Percentiles rank a stretch among this genome's conserved stretches.
Conservation (phyloP, 306 rosid species). For the Medicago ruthenica region DNA sequence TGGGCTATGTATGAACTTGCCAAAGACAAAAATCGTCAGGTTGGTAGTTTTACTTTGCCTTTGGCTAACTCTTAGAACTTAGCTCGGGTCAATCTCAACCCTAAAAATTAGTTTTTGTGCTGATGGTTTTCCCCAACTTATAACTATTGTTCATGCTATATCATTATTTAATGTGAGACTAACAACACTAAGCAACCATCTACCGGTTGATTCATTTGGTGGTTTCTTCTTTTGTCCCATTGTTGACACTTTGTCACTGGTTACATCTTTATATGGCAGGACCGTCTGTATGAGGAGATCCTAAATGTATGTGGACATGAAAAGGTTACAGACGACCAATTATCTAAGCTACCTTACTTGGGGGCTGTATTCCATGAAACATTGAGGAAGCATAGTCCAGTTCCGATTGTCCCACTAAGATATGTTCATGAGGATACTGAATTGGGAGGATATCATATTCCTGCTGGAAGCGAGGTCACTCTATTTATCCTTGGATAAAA, state of each 20-base stretch:
- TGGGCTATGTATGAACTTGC: constrained; percentile 95
- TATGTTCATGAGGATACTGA: constrained; percentile 82
- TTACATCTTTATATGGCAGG: constrained; percentile 49
- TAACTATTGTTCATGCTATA: background rate
- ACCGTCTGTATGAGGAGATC: constrained; percentile 61
- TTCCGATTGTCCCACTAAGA: constrained; percentile 73
- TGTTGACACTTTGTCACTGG: background rate
- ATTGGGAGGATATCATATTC: constrained; percentile 78
- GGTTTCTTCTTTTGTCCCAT: background rate
- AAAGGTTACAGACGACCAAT: constrained; percentile 64
- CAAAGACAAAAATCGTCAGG: constrained; percentile 74
- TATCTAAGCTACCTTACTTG: constrained; percentile 70
- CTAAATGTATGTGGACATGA: constrained; percentile 59
- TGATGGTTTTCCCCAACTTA: background rate
- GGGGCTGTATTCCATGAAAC: constrained; percentile 91
- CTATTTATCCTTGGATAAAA: background rate
- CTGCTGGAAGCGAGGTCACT: constrained; percentile 84
- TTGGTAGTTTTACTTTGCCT: constrained; percentile 26
- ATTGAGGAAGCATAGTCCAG: constrained; percentile 79
- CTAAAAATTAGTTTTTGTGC: background rate
- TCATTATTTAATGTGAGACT: background rate
- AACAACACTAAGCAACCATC: background rate
- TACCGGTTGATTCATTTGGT: background rate
- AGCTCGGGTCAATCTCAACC: background rate
- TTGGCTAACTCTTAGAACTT: background rate